Evolutionary conservation across 768 basidiomycete genomes (phyloP).

Genomic region (Lactarius sanguifluus): DNA sequence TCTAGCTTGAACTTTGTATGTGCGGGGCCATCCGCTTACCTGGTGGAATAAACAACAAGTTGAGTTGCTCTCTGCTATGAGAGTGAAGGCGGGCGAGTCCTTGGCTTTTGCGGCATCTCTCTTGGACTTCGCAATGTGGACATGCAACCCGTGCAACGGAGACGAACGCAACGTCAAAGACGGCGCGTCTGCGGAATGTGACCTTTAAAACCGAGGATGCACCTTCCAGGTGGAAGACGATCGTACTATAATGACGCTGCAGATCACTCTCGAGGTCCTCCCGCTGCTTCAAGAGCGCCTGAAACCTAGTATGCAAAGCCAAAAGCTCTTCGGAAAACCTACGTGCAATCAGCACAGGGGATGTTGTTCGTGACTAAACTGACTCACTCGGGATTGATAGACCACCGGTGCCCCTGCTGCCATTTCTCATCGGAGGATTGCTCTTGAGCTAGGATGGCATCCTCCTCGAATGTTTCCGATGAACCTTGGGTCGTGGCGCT

Average conservation of each 20-base stretch:
- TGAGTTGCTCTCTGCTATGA: slow-evolving; percentile 59
- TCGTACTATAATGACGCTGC: slow-evolving; percentile 54
- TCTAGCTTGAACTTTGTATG: slow-evolving; percentile 2
- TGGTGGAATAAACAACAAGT: slow-evolving; percentile 70
- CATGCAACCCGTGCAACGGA: slow-evolving; percentile 68
- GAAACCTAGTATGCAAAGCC: slow-evolving; percentile 49
- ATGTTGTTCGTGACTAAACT: not conserved
- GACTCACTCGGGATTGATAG: slow-evolving; percentile 64
- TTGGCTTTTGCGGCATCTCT: slow-evolving; percentile 56
- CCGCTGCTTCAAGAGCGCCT: slow-evolving; percentile 45
- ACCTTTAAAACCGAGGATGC: slow-evolving; percentile 7
- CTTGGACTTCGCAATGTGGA: slow-evolving; percentile 66
- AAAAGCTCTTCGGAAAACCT: slow-evolving; percentile 62
- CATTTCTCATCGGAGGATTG: slow-evolving; percentile 31
- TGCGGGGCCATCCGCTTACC: slow-evolving; percentile 38
- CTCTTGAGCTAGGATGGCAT: slow-evolving; percentile 24
- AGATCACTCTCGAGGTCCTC: slow-evolving; percentile 55
- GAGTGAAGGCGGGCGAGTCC: slow-evolving; percentile 50
- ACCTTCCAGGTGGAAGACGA: not conserved
- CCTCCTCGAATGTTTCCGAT: slow-evolving; percentile 32
- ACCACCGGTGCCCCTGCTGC: slow-evolving; percentile 46
- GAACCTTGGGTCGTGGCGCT: slow-evolving; percentile 25
- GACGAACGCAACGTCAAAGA: slow-evolving; percentile 73
- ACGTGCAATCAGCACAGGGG: slow-evolving; percentile 1
- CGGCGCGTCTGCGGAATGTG: slow-evolving; percentile 51